These are phyloP conservation scores for Cryptosporidium ubiquitum DNA, from an alignment of 169 alveolate species.

Conservation along the genomic window DNA sequence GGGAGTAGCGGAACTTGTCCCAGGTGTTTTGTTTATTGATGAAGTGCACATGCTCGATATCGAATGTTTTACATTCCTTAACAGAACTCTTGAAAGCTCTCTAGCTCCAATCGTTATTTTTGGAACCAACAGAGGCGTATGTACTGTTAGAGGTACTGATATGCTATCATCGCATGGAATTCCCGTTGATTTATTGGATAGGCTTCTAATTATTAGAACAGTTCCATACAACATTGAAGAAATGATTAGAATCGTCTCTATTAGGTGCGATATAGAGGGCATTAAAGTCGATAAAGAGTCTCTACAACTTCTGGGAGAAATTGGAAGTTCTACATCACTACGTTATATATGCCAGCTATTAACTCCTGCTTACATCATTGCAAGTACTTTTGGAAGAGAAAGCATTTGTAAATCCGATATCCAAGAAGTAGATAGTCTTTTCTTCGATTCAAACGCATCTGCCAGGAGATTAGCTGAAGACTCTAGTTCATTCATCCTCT, in stretches of 20 bases:
- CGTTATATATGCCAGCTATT: conserved; percentile 94
- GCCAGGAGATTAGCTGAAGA: conserved; percentile 94
- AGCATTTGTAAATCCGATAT: conserved; percentile 90
- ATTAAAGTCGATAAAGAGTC: conserved; percentile 96
- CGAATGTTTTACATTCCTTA: conserved; percentile 98
- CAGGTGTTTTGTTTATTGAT: conserved; percentile 99
- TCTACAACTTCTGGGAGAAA: conserved; percentile 93
- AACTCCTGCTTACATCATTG: conserved; percentile 97
- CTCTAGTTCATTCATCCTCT: conserved; percentile 88
- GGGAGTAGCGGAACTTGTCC: conserved; percentile 99
- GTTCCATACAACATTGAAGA: conserved; percentile 95
- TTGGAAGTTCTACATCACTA: conserved; percentile 96
- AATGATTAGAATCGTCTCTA: conserved; percentile 91
- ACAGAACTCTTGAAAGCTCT: conserved; percentile 97
- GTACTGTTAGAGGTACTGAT: conserved; percentile 98
- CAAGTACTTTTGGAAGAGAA: conserved; percentile 92
- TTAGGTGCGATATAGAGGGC: conserved; percentile 96
- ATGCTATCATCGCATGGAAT: conserved; percentile 98
- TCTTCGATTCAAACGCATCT: conserved; percentile 96
- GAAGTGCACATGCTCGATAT: conserved; percentile 99
- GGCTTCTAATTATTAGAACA: conserved; percentile 97
- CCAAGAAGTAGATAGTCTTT: conserved; percentile 93
- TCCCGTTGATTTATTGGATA: conserved; percentile 99
- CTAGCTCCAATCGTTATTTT: conserved; percentile 98
- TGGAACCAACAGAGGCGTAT: conserved; percentile 98